Evolutionary conservation across 495 filamentous ascomycete genomes (phyloP).

Genomic region (Podospora sp.): DNA sequence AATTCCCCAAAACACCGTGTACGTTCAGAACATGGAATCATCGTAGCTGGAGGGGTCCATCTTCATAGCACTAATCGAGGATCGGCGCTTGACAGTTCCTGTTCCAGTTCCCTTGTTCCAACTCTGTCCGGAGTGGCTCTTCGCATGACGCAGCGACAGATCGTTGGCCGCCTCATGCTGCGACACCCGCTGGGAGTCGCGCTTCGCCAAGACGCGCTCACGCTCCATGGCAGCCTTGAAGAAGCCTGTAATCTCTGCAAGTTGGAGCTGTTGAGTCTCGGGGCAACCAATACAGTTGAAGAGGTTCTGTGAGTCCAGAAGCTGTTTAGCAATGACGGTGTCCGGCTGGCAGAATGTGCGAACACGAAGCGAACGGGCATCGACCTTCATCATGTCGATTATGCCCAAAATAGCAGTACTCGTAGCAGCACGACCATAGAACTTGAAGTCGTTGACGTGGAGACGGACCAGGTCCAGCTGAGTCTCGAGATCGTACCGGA

Average conservation of each 20-base stretch:
- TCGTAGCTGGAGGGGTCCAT: neutral
- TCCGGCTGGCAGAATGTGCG: constrained; percentile 52
- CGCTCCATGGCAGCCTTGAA: constrained; percentile 42
- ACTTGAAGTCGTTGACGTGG: constrained; percentile 47
- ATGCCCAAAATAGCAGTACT: constrained; percentile 33
- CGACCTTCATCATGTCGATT: constrained; percentile 43
- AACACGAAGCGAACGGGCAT: constrained; percentile 44
- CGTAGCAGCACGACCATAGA: constrained; percentile 40
- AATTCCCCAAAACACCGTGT: neutral
- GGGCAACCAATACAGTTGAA: constrained; percentile 39
- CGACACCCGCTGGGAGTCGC: neutral
- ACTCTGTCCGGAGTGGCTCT: constrained; percentile 16
- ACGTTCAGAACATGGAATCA: neutral
- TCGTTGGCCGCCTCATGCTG: neutral
- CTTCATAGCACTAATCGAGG: neutral
- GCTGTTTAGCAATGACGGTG: constrained; percentile 50
- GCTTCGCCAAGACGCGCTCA: constrained; percentile 16
- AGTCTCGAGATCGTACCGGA: constrained; percentile 54
- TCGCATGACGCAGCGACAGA: constrained; percentile 9
- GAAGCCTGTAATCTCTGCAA: constrained; percentile 43
- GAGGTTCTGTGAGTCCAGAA: constrained; percentile 45
- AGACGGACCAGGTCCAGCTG: constrained; percentile 47
- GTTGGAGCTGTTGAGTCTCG: constrained; percentile 36
- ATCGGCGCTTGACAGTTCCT: neutral
- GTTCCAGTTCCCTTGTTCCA: neutral